Evolutionary conservation across 768 basidiomycete genomes (phyloP).

Genomic region (Russula abietina): DNA sequence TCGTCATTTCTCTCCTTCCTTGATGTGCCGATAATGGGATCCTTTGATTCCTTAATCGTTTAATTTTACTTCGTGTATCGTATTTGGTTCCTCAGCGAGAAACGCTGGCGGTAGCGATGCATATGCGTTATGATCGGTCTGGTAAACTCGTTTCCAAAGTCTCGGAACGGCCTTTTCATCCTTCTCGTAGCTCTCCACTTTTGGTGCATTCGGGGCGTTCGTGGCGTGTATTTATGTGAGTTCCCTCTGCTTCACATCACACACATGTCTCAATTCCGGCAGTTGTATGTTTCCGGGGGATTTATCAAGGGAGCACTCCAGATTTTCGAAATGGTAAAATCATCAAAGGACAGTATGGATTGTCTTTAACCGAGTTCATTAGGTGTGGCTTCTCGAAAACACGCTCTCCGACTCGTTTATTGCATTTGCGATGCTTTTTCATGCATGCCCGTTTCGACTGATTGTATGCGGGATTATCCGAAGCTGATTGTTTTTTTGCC

Average conservation of each 20-base stretch:
- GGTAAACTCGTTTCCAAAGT: not conserved
- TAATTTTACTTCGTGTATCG: constrained; percentile 33
- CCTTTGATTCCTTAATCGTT: constrained; percentile 27
- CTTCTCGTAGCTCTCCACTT: not conserved
- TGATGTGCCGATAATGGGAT: constrained; percentile 30
- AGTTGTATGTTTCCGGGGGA: not conserved
- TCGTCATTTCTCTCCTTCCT: constrained; percentile 26
- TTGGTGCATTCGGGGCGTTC: not conserved
- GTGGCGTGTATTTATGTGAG: constrained; percentile 1
- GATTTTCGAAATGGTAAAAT: not conserved
- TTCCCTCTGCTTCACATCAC: not conserved
- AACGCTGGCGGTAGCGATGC: not conserved
- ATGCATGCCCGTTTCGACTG: not conserved
- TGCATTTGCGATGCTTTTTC: not conserved
- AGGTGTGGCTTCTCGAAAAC: constrained; percentile 9
- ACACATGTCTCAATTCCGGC: not conserved
- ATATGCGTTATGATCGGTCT: not conserved
- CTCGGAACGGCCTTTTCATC: not conserved
- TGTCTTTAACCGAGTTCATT: not conserved
- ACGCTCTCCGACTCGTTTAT: constrained; percentile 7
- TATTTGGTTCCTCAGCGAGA: constrained; percentile 23
- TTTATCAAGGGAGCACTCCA: not conserved
- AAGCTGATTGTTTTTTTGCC: not conserved
- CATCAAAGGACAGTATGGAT: not conserved
- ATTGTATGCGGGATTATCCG: not conserved